Percentiles rank a stretch among this genome's conserved stretches.
Conservation (phyloP, 2,329 filamentous ascomycete genomes). For the Sclerotinia glacialis region DNA sequence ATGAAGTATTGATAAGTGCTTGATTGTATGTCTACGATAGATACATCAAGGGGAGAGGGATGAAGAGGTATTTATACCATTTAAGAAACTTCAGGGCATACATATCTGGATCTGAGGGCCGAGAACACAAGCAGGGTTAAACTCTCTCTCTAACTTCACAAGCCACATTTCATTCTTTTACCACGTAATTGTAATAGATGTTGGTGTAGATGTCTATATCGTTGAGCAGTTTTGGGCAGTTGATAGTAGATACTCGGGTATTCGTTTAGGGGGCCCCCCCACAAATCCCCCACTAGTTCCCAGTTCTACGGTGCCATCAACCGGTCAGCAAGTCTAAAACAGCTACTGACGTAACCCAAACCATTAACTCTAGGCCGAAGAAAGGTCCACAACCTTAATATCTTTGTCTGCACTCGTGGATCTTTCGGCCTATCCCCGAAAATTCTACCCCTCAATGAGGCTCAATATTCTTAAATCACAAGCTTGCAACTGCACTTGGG, state of each 20-base stretch:
- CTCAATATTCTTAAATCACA: not conserved
- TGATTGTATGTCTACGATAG: not conserved
- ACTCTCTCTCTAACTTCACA: not conserved
- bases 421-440: not conserved
- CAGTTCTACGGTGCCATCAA: not conserved
- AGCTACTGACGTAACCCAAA: not conserved
- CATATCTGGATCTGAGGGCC: not conserved
- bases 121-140: not conserved
- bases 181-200: not conserved
- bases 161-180: not conserved
- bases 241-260: not conserved
- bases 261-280: not conserved
- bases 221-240: not conserved
- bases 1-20: not conserved
- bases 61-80: slow-evolving; percentile 5
- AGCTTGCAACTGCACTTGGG: no score
- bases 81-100: not conserved
- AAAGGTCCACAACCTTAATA: no score
- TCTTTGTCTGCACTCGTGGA: no score
- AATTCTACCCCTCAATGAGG: not conserved
- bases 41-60: not conserved
- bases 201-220: not conserved
- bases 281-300: not conserved
- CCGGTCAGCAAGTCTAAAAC: not conserved
- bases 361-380: no score